Evolutionary conservation across 2,329 filamentous ascomycete genomes (phyloP).

Genomic region (Talaromyces sp.): DNA sequence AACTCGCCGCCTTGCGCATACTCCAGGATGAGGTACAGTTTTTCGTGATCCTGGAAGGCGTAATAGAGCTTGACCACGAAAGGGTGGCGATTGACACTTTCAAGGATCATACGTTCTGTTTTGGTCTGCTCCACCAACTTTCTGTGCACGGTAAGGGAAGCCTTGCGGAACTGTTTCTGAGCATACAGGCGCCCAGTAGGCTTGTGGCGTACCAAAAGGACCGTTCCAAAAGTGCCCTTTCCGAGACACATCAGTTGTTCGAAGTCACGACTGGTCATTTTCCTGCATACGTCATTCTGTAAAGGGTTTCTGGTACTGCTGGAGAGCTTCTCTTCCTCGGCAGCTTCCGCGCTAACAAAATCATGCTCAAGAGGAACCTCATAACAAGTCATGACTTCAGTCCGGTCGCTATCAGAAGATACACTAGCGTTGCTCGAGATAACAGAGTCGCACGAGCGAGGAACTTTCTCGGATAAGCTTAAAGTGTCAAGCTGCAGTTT

Average conservation of each 20-base stretch:
- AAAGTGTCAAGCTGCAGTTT: slow-evolving; percentile 76
- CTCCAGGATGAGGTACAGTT: slow-evolving; percentile 93
- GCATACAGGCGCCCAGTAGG: slow-evolving; percentile 85
- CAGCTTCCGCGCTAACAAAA: slow-evolving; percentile 63
- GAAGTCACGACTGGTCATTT: slow-evolving; percentile 91
- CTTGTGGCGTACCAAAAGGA: slow-evolving; percentile 85
- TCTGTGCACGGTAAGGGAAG: slow-evolving; percentile 90
- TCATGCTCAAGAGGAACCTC: slow-evolving; percentile 80
- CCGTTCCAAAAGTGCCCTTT: slow-evolving; percentile 93
- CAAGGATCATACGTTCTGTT: slow-evolving; percentile 89
- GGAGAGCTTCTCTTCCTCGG: slow-evolving; percentile 29
- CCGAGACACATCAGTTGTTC: slow-evolving; percentile 86
- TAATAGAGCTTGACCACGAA: slow-evolving; percentile 99
- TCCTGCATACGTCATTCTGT: slow-evolving; percentile 55
- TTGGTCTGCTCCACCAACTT: slow-evolving; percentile 95
- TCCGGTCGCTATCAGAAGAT: slow-evolving; percentile 59
- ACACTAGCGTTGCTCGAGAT: slow-evolving; percentile 54
- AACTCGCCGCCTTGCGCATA: slow-evolving; percentile 96
- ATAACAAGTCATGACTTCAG: slow-evolving; percentile 72
- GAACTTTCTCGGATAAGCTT: slow-evolving; percentile 58
- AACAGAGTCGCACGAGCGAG: slow-evolving; percentile 44
- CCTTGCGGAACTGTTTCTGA: slow-evolving; percentile 98
- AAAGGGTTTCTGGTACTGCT: slow-evolving; percentile 53
- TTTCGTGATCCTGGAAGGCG: slow-evolving; percentile 96
- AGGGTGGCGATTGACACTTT: slow-evolving; percentile 92